Base-by-base conservation (phyloP, 495 filamentous ascomycete species). In the Aspergillus kassunensis region DNA sequence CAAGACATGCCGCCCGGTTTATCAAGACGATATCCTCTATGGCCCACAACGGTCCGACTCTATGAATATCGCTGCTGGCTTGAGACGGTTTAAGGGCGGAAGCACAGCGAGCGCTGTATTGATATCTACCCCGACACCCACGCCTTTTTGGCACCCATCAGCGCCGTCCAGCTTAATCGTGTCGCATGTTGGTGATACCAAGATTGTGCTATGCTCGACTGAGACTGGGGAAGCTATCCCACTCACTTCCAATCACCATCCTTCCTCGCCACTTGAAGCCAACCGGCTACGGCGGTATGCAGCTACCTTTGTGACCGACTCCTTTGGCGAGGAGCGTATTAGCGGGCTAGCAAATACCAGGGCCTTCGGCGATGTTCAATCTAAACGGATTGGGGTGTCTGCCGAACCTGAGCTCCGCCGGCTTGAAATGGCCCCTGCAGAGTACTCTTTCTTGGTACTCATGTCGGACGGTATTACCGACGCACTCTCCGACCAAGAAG, bases 291-390 rank as follows among this genome's bases (percentile, higher is more conserved):
- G 91, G 5, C 86, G 91, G 44, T 97, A 88, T 60, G 89, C 90
- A 11, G 74, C 86, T 13, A 88, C 86, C 0, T 91, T 98, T 57
- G 83, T 95, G 19, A 95, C 92, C 0, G 93, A 98, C 65, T 93
- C 89, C 13, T 97, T 97, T 62, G 93, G 93, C 60, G 95, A 98
- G 67, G 95, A 97, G 66, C 90, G 93, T 54, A 90, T 98, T 72
- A 83, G 83, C 45, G 91, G 92, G 0, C 81, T 98, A 1, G 93
- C 93, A 59, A 98, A 98, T 70, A 92, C 88, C 8, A 88, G 93
- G 6, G 78, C 91, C 2, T 97, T 98, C 59, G 93, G 93, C 25
- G 93, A 97, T 69, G 87, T 96, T 59, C 80, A 79, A 45, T 87
- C 85, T 30, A 98, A 98, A 67, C 88, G 90, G 39, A 83, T 97